A percentile compares a stretch with the other conserved stretches of the same genome.
phyloP scores from a whole-genome alignment of 345 rosid species.

The Rhodamnia rubescens region DNA sequence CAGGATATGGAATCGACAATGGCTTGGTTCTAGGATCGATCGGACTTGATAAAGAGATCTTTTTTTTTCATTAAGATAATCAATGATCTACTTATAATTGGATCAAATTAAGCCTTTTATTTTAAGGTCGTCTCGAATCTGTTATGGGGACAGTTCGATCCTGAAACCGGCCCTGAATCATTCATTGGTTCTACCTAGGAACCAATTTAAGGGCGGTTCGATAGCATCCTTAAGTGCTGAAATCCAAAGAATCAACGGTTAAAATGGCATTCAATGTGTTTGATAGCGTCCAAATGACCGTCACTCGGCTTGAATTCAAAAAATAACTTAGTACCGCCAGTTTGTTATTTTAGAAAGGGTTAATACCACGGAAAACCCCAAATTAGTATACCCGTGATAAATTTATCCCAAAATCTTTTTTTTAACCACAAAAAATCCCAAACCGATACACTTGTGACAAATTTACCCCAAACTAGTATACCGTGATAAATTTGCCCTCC shows the following conservation, averaged over 20 bases:
- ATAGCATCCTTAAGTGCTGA: not conserved
- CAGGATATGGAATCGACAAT: too few species aligned
- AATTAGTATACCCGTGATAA: too few species aligned
- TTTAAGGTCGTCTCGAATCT: not conserved
- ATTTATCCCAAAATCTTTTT: too few species aligned
- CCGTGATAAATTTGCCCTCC: too few species aligned
- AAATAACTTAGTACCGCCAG: not conserved
- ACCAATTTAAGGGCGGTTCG: not conserved
- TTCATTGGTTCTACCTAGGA: not conserved
- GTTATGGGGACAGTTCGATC: not conserved
- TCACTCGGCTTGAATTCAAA: not conserved
- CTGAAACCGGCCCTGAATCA: not conserved
- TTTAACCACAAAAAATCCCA: too few species aligned
- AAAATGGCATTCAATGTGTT: not conserved
- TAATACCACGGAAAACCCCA: too few species aligned
- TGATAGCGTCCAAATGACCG: too few species aligned
- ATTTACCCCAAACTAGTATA: too few species aligned
- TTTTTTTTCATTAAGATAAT: not conserved
- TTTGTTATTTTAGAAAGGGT: not conserved
- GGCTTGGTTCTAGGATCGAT: not conserved
- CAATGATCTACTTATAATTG: not conserved
- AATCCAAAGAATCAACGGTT: not conserved
- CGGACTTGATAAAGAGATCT: not conserved
- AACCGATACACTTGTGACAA: too few species aligned
- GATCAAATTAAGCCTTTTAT: not conserved